Base-by-base conservation (phyloP, 2,329 filamentous ascomycete species). In the Sphaerulina vaccinii region DNA sequence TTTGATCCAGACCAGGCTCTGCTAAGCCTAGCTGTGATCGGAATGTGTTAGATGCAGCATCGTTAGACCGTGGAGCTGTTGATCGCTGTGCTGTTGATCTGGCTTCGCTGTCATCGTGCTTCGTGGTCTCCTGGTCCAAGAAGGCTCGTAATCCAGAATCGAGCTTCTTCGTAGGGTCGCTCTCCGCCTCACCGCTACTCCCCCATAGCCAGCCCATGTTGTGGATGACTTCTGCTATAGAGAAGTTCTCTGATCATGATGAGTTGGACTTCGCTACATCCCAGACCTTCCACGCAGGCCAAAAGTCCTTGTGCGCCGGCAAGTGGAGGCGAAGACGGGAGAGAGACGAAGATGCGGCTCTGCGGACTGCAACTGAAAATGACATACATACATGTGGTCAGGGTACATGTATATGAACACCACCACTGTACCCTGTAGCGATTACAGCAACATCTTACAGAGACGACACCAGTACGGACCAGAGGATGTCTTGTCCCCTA, bases 131-230 rank as follows among this genome's bases (percentile, higher is more conserved):
- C 71, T 86, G 84, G 67, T 90, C 79, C 65, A 96, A 84, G 70
- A 91, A 95, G 59, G 92, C 87, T 65, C 87, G 86, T 51, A 96
- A 81, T 58, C 85, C 84, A 33, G 89, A 87, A 66, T 96, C 90
- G 63, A 96, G 84, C 62, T 87, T 85, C 62, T 80, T 78, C 59
- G 90, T 78, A 19, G 87, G 84, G 66, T 88, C 82, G 57, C 84
- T 73, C 48, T 71, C 69, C 59, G 76, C 72, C 62, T 78, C 68
- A 58, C 65, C 62, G 45, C 57, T 58, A 19, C 47, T 36, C 11
- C 59, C 60, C 81, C 81, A 84, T 56, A 85, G 77, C 83, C 83
- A 85, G 63, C 82, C 80, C 83, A 86, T 84, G 22, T 23, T 51
- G 33, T 41, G 39, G 40, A 51, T 51, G 40, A 18, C 10, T 5